phyloP scores from a whole-genome alignment of 2,329 filamentous ascomycete genomes.

The Penicillium sp. region DNA sequence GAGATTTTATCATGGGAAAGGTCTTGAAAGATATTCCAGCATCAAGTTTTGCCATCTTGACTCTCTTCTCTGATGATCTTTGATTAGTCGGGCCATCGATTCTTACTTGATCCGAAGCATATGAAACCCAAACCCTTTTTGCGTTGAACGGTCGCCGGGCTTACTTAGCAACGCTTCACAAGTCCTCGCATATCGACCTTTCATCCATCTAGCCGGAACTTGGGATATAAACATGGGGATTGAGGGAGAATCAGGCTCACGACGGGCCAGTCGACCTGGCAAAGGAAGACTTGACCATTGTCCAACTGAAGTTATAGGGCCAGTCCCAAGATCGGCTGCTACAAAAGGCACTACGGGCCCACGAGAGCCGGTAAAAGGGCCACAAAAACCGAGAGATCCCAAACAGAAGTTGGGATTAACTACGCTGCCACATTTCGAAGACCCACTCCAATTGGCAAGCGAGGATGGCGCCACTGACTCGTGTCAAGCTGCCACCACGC shows the following conservation, averaged over 20 bases:
- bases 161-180: neutral
- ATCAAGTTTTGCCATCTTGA: neutral
- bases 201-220: neutral
- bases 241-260: too few species aligned
- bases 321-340: neutral
- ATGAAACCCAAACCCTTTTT: neutral
- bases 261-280: neutral
- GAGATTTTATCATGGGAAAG: neutral
- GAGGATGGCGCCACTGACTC: neutral
- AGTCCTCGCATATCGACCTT: neutral
- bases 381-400: neutral
- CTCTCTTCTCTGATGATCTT: neutral
- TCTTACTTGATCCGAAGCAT: neutral
- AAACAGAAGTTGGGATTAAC: neutral
- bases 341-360: neutral
- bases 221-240: neutral
- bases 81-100: neutral
- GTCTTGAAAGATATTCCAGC: neutral
- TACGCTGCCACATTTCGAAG: neutral
- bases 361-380: neutral
- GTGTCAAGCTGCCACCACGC: constrained; percentile 5
- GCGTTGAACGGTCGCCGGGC: neutral
- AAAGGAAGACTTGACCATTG: neutral
- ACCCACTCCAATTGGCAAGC: constrained; percentile 3
- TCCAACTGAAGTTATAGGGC: neutral